Evolutionary conservation across 495 filamentous ascomycete genomes (phyloP), one percentile per base, ranked within the genome.

Genomic region (Penicillium crystallinum): DNA sequence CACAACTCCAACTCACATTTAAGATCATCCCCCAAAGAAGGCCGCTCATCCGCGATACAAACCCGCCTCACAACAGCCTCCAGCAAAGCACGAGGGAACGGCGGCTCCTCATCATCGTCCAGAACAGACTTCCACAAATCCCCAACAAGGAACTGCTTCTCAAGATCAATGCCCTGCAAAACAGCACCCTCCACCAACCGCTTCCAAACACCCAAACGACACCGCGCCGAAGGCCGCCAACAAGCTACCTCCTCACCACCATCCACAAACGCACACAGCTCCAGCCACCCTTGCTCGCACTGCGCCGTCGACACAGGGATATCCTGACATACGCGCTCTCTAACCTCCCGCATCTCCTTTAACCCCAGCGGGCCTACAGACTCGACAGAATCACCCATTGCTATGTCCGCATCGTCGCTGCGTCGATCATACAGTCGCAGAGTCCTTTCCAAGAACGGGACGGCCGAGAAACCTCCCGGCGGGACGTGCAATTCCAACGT

Each of bases 401-500:
- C 36, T 12, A 55, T 14, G 49, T 55, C 65, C 9, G 38, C 61
- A 34, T 59, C 57, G 14, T 63, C 61, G 3, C 33, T 52, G 17
- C 56, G 62, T 17, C 44, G 51, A 30, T 64, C 70, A 55, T 63
- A 78, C 23, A 75, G 47, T 5, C 57, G 57, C 46, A 78, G 42
- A n/a, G 45, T 57, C 41, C 62, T 59, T 46, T 64, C 62, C 19
- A 79, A 33, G 33, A 73, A 68, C 6, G 59, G 56, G 4, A 59
- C 36, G 1, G 65, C 70, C 4, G 70, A 64, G 49, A 71, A 70
- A 2, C 66, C 73, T 10, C 57, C 68, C 7, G 54, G 39, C 0
- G 71, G 66, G 4, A 45, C 55, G 36, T 70, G 62, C 23, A 89
- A 66, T 66, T 93, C 90, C 12, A 95, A 77, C 7, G 87, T 92